Percentiles rank a stretch among this genome's conserved stretches.
These are phyloP conservation scores for Salvia sclarea DNA, from an alignment of 305 asterid species.

Conservation along the genomic window DNA sequence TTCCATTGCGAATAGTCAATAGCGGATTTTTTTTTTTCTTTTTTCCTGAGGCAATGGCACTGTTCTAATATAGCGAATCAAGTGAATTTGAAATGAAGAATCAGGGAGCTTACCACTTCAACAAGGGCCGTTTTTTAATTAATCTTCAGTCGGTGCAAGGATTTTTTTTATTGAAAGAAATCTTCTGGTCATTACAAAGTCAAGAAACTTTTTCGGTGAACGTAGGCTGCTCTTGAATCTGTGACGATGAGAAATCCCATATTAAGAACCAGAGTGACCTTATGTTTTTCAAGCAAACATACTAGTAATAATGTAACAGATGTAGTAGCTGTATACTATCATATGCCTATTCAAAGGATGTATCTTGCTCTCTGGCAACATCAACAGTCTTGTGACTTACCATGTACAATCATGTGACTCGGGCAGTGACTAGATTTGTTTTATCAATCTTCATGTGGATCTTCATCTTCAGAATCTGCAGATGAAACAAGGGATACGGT, in stretches of 20 bases:
- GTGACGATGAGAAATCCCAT: constrained; percentile 8
- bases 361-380: background rate
- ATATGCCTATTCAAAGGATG: background rate
- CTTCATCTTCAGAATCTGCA: constrained; percentile 86
- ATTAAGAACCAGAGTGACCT: background rate
- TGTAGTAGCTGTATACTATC: background rate
- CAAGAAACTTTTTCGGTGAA: background rate
- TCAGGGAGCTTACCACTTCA: constrained; percentile 23
- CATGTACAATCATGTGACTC: constrained; percentile 30
- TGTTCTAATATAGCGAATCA: background rate
- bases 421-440: constrained; percentile 12
- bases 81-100: constrained; percentile 24
- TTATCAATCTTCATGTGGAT: constrained; percentile 76
- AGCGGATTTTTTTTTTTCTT: background rate
- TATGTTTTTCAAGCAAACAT: background rate
- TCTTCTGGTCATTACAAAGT: constrained; percentile 17
- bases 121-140: constrained; percentile 26
- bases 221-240: constrained; percentile 35
- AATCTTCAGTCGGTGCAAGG: constrained; percentile 26
- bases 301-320: background rate
- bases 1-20: constrained; percentile 12
- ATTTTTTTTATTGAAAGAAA: constrained; percentile 20
- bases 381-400: constrained; percentile 8
- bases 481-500: background rate
- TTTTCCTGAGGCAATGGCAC: constrained; percentile 5